phyloP scores from a whole-genome alignment of 164 flowering plant species.

The Malania oleifera region DNA sequence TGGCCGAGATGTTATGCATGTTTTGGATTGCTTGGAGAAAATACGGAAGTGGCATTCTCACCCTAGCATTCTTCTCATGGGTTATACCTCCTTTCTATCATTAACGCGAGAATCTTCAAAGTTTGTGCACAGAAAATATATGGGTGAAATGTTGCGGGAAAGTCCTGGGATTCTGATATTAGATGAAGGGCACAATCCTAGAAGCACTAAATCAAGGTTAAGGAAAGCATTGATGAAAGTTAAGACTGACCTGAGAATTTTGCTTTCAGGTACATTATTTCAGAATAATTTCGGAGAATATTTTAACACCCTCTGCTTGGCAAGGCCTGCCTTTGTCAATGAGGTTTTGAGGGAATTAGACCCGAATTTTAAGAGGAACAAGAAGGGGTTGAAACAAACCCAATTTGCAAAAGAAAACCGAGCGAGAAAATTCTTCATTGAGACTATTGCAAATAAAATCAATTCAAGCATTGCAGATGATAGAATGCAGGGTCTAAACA shows the following conservation, averaged over 20 bases:
- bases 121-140: slow-evolving; percentile 48
- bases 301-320: slow-evolving; percentile 83
- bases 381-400: slow-evolving; percentile 22
- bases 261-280: slow-evolving; percentile 89
- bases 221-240: slow-evolving; percentile 86
- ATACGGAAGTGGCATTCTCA: slow-evolving; percentile 81
- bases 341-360: slow-evolving; percentile 65
- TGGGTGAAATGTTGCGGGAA: slow-evolving; percentile 57
- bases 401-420: slow-evolving; percentile 41
- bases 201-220: slow-evolving; percentile 80
- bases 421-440: slow-evolving; percentile 72
- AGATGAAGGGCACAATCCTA: slow-evolving; percentile 98
- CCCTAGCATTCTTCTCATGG: slow-evolving; percentile 90
- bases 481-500: slow-evolving; percentile 48
- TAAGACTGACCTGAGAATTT: slow-evolving; percentile 57
- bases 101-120: slow-evolving; percentile 62
- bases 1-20: slow-evolving; percentile 59
- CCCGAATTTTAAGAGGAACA: slow-evolving; percentile 39
- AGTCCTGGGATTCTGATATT: slow-evolving; percentile 83
- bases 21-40: slow-evolving; percentile 76
- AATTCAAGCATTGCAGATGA: slow-evolving; percentile 46
- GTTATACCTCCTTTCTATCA: slow-evolving; percentile 74
- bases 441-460: slow-evolving; percentile 55
- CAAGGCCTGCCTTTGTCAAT: slow-evolving; percentile 70
- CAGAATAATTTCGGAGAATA: slow-evolving; percentile 93